phyloP scores from a whole-genome alignment of 2,329 filamentous ascomycete genomes.

The Dactylellina drechsleri region DNA sequence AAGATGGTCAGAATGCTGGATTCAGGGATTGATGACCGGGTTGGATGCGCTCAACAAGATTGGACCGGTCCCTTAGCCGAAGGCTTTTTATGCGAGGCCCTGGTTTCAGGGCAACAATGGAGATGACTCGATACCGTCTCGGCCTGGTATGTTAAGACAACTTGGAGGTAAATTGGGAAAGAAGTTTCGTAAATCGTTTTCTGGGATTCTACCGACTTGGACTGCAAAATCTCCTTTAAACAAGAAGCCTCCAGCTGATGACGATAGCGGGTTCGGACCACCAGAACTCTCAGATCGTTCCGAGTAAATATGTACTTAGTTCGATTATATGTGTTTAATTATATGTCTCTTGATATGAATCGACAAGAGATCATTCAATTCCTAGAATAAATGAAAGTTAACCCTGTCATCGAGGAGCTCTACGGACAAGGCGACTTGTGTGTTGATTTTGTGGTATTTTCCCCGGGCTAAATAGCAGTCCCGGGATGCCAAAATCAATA shows the following conservation, averaged over 20 bases:
- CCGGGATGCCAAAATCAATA: neutral
- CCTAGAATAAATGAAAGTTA: no score
- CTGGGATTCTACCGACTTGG: constrained; percentile 11
- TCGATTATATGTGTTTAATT: neutral
- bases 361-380: no score
- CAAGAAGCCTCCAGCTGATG: no score
- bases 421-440: neutral
- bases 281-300: no score
- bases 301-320: no score
- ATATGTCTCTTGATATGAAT: no score
- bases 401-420: no score
- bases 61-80: neutral
- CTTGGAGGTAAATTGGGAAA: neutral
- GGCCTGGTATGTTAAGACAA: neutral
- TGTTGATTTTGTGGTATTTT: constrained; percentile 20
- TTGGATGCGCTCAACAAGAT: constrained; percentile 15
- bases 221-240: neutral
- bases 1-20: constrained; percentile 35
- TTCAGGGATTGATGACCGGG: neutral
- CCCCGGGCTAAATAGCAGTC: neutral
- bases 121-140: no score
- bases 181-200: constrained; percentile 16
- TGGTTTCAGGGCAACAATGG: no score
- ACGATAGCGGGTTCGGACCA: no score
- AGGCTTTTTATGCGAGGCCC: neutral